phyloP scores from a whole-genome alignment of 2,329 filamentous ascomycete genomes.

The Exophiala alcalophila region DNA sequence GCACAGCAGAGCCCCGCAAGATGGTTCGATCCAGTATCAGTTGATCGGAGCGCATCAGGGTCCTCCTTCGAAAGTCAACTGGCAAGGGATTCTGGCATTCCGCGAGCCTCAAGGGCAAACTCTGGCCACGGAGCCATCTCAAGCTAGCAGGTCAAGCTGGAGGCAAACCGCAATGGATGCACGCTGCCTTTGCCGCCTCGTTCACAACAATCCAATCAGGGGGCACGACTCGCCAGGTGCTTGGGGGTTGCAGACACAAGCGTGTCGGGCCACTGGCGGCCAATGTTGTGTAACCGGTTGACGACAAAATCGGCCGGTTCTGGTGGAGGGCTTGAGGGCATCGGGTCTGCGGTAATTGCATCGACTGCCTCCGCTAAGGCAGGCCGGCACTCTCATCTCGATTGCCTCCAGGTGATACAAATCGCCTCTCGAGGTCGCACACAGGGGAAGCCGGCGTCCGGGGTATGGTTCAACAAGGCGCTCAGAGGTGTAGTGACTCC shows the following conservation, averaged over 20 bases:
- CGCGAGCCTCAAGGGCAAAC: too few relatives aligned
- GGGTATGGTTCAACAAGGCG: neutral
- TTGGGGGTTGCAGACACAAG: too few relatives aligned
- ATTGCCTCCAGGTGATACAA: slow-evolving; percentile 2
- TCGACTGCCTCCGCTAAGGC: slow-evolving; percentile 1
- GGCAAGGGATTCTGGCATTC: too few relatives aligned
- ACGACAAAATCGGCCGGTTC: neutral
- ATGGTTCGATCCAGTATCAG: neutral
- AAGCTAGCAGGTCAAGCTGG: too few relatives aligned
- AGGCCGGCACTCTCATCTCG: neutral
- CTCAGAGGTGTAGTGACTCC: slow-evolving; percentile 3
- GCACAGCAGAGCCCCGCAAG: neutral
- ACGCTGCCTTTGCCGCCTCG: too few relatives aligned
- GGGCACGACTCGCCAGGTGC: too few relatives aligned
- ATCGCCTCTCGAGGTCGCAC: slow-evolving; percentile 1
- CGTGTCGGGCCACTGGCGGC: too few relatives aligned
- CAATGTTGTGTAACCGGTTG: slow-evolving; percentile 7
- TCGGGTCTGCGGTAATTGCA: slow-evolving; percentile 1
- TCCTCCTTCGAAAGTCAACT: neutral
- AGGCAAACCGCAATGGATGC: too few relatives aligned
- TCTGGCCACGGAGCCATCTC: too few relatives aligned
- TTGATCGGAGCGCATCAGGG: neutral
- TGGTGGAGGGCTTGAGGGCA: neutral
- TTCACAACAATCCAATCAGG: too few relatives aligned
- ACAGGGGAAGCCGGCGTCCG: neutral